Evolutionary conservation across 768 basidiomycete genomes (phyloP), one percentile per base, ranked within the genome.

Genomic region (Boletus pseudopeckii): DNA sequence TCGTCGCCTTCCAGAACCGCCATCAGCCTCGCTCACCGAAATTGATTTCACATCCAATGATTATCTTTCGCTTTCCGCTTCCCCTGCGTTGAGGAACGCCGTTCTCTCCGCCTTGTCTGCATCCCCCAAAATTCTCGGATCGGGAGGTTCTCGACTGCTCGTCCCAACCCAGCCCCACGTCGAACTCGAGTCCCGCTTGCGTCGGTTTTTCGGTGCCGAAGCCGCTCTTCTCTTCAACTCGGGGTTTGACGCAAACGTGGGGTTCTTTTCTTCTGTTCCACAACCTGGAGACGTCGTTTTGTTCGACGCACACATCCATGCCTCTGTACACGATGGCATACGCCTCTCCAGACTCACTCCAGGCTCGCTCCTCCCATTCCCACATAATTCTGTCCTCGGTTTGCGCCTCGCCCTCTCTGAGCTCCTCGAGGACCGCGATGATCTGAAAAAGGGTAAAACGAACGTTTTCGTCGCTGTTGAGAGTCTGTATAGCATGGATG

Each of bases 401-500:
- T 66, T 97, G 7, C 72, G 76, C 22, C 53, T 54, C 3, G 65
- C 80, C 0, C 63, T 96, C 4, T 43, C 53, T 2, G 62, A 62
- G 14, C 71, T 88, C 40, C 54, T 74, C 17, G 50, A 65, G 3
- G 72, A 74, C 43, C 65, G 70, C n/a, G 64, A 67, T 0, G 71
- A 64, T 36, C 61, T 84, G 15, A 60, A 58, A 50, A 54, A 59
- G 0, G 83, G 81, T 0, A 67, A 71, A 26, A 57, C 58, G 34
- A 85, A 75, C 60, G 71, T 90, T 4, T 97, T 95, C 64, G 69
- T 98, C 13, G 85, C 91, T 0, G 85, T 97, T 7, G 96, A 98
- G 76, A 86, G 84, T 36, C 70, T 98, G 42, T 98, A 98, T 61
- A 90, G 87, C 52, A 98, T 98, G 96, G 96, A 98, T 60, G 96